Evolutionary conservation across 148 eudicot species (phyloP), one percentile per base, ranked within the genome.

Genomic region (Heliosperma pusillum): DNA sequence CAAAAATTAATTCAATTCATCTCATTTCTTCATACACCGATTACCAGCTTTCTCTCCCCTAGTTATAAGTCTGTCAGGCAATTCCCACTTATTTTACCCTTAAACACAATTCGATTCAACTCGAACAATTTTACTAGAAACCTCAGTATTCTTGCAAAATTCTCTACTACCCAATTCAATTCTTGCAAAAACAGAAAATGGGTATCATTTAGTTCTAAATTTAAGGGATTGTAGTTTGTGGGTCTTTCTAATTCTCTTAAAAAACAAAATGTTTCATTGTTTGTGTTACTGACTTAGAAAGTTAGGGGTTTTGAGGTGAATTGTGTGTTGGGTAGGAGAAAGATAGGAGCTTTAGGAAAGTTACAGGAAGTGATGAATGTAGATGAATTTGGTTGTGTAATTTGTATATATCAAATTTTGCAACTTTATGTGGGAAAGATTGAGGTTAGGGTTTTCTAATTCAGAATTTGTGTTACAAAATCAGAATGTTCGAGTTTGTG

Each of bases 351-450:
- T 30, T 22, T 64, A 69, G 76, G 77, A 47, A 79, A 69, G 40
- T 33, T 81, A 74, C 82, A 81, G 74, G 85, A 92, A 74, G 90
- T 80, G 66, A 70, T 89, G 82, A 82, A 76, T 40, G 86, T 84
- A 11, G 90, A 76, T 66, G 84, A 50, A 69, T n/a, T n/a, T n/a
- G n/a, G n/a, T n/a, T n/a, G n/a, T n/a, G n/a, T n/a, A n/a, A n/a
- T n/a, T n/a, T n/a, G n/a, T n/a, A n/a, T n/a, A n/a, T n/a, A n/a
- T n/a, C n/a, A n/a, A n/a, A n/a, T n/a, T n/a, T n/a, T n/a, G n/a
- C n/a, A n/a, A n/a, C n/a, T n/a, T n/a, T n/a, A n/a, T n/a, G n/a
- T n/a, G n/a, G n/a, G n/a, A n/a, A n/a, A n/a, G n/a, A n/a, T n/a
- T n/a, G n/a, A n/a, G n/a, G n/a, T n/a, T n/a, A n/a, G n/a, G n/a